phyloP scores from a whole-genome alignment of 2,329 filamentous ascomycete genomes.

The Alternaria ventricosa region DNA sequence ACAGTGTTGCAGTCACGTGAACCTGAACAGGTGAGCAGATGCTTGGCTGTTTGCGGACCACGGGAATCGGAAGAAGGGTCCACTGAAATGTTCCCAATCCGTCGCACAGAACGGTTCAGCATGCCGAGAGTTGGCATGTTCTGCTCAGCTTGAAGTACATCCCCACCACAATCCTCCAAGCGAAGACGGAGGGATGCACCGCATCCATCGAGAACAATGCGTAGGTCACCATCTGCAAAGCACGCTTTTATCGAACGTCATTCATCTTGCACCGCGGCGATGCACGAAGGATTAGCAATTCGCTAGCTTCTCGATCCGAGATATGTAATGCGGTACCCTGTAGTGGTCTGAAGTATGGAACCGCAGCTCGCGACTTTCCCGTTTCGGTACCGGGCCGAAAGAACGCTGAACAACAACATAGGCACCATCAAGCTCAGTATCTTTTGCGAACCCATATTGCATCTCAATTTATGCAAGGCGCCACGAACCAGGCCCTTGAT shows the following conservation, averaged over 20 bases:
- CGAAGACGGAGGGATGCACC: not conserved
- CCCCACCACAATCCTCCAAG: not conserved
- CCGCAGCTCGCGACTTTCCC: not conserved
- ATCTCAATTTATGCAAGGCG: not conserved
- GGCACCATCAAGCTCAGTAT: not conserved
- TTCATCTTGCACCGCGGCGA: not conserved
- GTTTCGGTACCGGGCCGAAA: not conserved
- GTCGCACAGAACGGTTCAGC: not conserved
- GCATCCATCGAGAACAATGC: not conserved
- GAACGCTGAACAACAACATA: not conserved
- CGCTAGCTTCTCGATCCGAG: not conserved
- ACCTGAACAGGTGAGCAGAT: not conserved
- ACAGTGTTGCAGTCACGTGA: constrained; percentile 5
- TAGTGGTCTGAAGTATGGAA: not conserved
- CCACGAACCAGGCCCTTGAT: not conserved
- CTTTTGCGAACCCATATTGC: constrained; percentile 4
- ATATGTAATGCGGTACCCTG: not conserved
- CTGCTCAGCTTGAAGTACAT: not conserved
- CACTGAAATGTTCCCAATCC: not conserved
- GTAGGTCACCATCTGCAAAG: not conserved
- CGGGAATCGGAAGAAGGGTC: not conserved
- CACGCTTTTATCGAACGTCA: not conserved
- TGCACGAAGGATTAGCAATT: not conserved
- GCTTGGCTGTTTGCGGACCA: not conserved
- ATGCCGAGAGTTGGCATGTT: not conserved